Evolutionary conservation across 1,284 basidiomycete genomes (phyloP), one percentile per base, ranked within the genome.

Genomic region (Polyporus tsugae): DNA sequence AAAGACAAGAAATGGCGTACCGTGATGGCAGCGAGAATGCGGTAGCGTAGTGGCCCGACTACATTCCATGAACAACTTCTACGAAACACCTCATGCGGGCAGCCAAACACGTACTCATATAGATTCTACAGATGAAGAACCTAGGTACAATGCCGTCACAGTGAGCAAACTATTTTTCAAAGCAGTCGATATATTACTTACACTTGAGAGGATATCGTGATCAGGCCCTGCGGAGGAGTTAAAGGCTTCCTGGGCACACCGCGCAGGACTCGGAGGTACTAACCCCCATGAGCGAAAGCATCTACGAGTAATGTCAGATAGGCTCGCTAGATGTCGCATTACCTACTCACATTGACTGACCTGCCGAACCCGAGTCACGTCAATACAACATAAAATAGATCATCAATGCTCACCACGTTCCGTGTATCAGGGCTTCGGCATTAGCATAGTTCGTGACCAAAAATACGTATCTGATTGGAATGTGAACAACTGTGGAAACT

Each of bases 401-500:
- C 9, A 46, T 46, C 42, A 44, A 46, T n/a, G 9, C n/a, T 46
- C n/a, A 46, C 44, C 44, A 46, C 11, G 44, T n/a, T 7, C n/a
- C 7, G 44, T 9, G 15, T 46, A 10, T 10, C 9, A 9, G 9
- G 7, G n/a, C 44, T 22, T 4, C 7, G 9, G 9, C 6, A n/a
- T 46, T n/a, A 6, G 2, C n/a, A 22, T 46, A 46, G 44, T 46
- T n/a, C n/a, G 44, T 22, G n/a, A 46, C 44, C 44, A 22, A 46
- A 2, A 9, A 46, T 2, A 46, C 44, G n/a, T 46, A 46, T 46
- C 44, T 46, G 11, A 22, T 22, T n/a, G 0, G 6, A 15, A 41
- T n/a, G n/a, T 57, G 29, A 57, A 35, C 29, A 36, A 35, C 53
- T 57, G 29, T n/a, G 53, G 19, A 57, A 57, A 11, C 53, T 35